phyloP scores from a whole-genome alignment of 495 filamentous ascomycete genomes.

The Podospora tetraspora region DNA sequence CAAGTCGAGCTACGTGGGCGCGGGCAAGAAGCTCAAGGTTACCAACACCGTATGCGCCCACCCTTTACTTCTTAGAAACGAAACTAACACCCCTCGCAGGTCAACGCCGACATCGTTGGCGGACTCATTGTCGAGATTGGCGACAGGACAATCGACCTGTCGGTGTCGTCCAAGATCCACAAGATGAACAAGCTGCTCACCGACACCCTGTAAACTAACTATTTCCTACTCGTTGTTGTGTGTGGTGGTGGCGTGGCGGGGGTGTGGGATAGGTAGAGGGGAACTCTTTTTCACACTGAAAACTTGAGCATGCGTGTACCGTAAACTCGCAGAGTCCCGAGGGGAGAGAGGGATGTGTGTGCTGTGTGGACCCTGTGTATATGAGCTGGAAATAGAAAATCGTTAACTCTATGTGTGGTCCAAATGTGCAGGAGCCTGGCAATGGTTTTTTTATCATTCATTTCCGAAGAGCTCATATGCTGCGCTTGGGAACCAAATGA shows the following conservation, averaged over 20 bases:
- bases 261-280: conserved; percentile 6
- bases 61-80: not conserved
- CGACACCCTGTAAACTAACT: conserved; percentile 87
- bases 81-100: conserved; percentile 39
- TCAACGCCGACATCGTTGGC: conserved; percentile 90
- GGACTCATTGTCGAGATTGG: conserved; percentile 94
- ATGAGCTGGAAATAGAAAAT: conserved; percentile 18
- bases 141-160: conserved; percentile 96
- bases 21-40: conserved; percentile 96
- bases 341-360: not conserved
- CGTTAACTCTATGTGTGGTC: not conserved
- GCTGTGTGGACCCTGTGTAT: conserved; percentile 13
- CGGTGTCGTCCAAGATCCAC: conserved; percentile 87
- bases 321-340: not conserved
- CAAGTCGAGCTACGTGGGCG: conserved; percentile 82
- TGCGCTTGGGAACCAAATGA: too few relatives aligned
- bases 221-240: conserved; percentile 21
- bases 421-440: not conserved
- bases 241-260: not conserved
- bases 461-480: too few relatives aligned
- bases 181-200: conserved; percentile 99
- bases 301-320: not conserved
- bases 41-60: conserved; percentile 66
- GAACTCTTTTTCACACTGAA: not conserved
- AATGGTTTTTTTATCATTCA: too few relatives aligned